Percentiles rank a stretch among this genome's conserved stretches.
These are phyloP conservation scores for Morella rubra DNA, from an alignment of 306 rosid genomes.

Conservation along the genomic window DNA sequence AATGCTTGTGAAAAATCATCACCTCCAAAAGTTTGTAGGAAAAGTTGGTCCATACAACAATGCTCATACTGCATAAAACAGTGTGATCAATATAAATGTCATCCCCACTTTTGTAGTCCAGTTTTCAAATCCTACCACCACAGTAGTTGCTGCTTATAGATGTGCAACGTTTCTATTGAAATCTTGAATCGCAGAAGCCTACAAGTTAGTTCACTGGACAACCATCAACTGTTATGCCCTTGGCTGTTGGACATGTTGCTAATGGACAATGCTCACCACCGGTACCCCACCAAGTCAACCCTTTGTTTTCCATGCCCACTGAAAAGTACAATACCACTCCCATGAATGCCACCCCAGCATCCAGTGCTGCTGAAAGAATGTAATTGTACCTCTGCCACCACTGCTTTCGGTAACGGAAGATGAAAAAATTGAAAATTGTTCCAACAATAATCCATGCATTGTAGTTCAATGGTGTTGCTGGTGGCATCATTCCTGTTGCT, in stretches of 20 bases:
- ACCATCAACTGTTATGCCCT: conserved; percentile 46
- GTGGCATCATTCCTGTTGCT: conserved; percentile 77
- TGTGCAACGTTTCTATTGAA: not conserved
- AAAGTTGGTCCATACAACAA: not conserved
- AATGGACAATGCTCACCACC: conserved; percentile 69
- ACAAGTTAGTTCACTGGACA: conserved; percentile 46
- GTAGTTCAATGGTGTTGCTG: conserved; percentile 77
- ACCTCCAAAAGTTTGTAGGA: not conserved
- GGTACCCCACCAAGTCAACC: conserved; percentile 73
- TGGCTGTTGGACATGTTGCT: conserved; percentile 73
- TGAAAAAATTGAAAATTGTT: conserved; percentile 68
- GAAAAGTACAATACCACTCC: conserved; percentile 59
- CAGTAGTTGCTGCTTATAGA: conserved; percentile 6
- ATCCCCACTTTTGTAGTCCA: conserved; percentile 14
- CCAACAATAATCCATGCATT: conserved; percentile 72
- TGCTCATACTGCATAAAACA: not conserved
- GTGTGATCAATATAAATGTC: not conserved
- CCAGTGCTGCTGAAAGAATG: conserved; percentile 78
- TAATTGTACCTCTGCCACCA: conserved; percentile 97
- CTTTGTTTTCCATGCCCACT: conserved; percentile 50
- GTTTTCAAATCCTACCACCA: conserved; percentile 6
- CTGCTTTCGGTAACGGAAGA: conserved; percentile 68
- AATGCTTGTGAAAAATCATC: not conserved
- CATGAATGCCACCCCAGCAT: conserved; percentile 90
- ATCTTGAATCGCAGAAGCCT: conserved; percentile 1